phyloP scores from a whole-genome alignment of 1,284 basidiomycete genomes.

The Golubevia sp. region DNA sequence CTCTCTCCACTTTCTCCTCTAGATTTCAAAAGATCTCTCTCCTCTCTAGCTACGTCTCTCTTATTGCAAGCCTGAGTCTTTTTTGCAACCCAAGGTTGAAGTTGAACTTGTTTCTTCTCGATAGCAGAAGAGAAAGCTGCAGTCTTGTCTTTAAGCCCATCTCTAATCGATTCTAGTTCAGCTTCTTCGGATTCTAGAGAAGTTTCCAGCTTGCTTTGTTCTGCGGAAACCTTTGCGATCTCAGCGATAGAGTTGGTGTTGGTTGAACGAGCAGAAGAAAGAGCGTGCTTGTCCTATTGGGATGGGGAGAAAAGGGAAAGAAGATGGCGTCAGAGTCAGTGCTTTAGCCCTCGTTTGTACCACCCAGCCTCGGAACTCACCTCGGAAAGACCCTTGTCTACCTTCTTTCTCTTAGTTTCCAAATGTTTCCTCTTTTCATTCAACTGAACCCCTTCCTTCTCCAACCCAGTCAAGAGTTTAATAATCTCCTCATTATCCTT shows the following conservation, averaged over 20 bases:
- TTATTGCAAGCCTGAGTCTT: conserved; percentile 40
- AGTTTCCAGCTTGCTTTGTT: conserved; percentile 41
- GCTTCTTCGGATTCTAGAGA: conserved; percentile 49
- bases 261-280: conserved; percentile 37
- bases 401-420: conserved; percentile 55
- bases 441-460: conserved; percentile 55
- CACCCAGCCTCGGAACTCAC: conserved; percentile 10
- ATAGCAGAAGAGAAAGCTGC: conserved; percentile 45
- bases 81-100: conserved; percentile 57
- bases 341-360: not conserved
- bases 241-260: conserved; percentile 35
- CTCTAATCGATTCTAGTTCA: conserved; percentile 52
- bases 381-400: conserved; percentile 35
- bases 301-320: not conserved
- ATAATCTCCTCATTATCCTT: conserved; percentile 32
- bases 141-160: conserved; percentile 56
- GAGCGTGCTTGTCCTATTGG: conserved; percentile 28
- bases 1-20: conserved; percentile 34
- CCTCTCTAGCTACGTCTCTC: conserved; percentile 45
- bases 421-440: conserved; percentile 55
- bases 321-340: not conserved
- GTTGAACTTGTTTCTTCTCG: conserved; percentile 56
- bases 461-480: conserved; percentile 37
- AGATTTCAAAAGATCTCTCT: conserved; percentile 41
- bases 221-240: conserved; percentile 34